phyloP scores from a whole-genome alignment of 2,329 filamentous ascomycete genomes.

The Rutstroemia sp. region DNA sequence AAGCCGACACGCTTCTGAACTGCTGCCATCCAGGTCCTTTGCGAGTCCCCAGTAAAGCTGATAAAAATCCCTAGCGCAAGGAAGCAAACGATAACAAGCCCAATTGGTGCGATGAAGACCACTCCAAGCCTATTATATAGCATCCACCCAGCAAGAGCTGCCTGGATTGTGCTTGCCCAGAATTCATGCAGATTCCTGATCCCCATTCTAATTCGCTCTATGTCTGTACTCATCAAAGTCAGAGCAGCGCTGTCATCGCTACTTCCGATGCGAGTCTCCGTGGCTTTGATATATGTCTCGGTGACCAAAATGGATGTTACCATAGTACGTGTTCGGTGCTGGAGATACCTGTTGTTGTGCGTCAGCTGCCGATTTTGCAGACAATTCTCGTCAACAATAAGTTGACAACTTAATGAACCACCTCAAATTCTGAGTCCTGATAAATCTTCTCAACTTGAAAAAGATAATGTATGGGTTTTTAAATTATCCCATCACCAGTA shows the following conservation, averaged over 20 bases:
- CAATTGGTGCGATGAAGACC: constrained; percentile 34
- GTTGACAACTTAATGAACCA: too few species aligned
- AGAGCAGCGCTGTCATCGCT: constrained; percentile 13
- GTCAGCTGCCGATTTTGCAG: neutral
- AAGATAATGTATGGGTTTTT: too few species aligned
- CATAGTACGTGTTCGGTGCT: constrained; percentile 9
- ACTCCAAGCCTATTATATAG: constrained; percentile 20
- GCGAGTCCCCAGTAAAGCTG: constrained; percentile 12
- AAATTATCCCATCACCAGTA: too few species aligned
- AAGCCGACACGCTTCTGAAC: constrained; percentile 12
- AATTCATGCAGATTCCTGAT: neutral
- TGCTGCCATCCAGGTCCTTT: constrained; percentile 15
- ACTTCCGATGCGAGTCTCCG: constrained; percentile 23
- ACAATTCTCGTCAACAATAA: neutral
- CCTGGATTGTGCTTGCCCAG: constrained; percentile 22
- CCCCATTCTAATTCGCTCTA: constrained; percentile 14
- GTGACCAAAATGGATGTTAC: constrained; percentile 35
- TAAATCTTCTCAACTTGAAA: too few species aligned
- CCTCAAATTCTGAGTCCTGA: too few species aligned
- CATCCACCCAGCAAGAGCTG: constrained; percentile 31
- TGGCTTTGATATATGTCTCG: constrained; percentile 41
- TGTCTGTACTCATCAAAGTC: constrained; percentile 24
- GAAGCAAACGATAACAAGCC: constrained; percentile 33
- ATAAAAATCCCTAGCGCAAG: constrained; percentile 15
- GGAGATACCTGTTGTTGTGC: constrained; percentile 1